Evolutionary conservation across 2,329 filamentous ascomycete genomes (phyloP).

Genomic region (Cadophora malorum): DNA sequence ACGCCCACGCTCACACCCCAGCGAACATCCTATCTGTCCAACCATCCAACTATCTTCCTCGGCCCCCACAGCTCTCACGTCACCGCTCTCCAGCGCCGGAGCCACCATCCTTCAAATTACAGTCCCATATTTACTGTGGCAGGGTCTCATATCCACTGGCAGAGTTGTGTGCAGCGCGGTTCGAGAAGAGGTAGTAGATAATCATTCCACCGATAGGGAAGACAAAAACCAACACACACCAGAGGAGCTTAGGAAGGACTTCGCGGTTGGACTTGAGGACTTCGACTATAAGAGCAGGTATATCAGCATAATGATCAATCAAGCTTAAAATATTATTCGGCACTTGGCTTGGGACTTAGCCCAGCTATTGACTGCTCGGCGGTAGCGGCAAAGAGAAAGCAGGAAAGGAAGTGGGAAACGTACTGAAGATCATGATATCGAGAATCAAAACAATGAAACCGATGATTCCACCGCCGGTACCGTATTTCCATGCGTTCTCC

Average conservation of each 20-base stretch:
- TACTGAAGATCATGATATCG: constrained; percentile 68
- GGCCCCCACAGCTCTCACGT: background rate
- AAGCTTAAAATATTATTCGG: background rate
- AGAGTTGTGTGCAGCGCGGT: constrained; percentile 58
- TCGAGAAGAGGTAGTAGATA: constrained; percentile 69
- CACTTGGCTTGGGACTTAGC: too few relatives aligned
- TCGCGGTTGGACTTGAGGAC: constrained; percentile 68
- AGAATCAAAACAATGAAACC: constrained; percentile 67
- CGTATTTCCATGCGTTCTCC: constrained; percentile 61
- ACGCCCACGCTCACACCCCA: background rate
- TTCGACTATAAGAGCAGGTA: constrained; percentile 55
- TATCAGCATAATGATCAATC: constrained; percentile 26
- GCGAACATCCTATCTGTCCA: background rate
- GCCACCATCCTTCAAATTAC: background rate
- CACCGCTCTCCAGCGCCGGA: background rate
- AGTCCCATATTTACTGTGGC: constrained; percentile 15
- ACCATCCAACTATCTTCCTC: background rate
- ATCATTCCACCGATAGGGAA: constrained; percentile 68
- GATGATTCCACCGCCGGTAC: constrained; percentile 65
- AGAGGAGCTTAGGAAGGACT: constrained; percentile 62
- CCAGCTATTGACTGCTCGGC: too few relatives aligned
- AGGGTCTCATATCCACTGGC: constrained; percentile 59
- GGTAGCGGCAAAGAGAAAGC: background rate
- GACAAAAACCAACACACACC: constrained; percentile 68
- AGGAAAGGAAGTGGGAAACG: constrained; percentile 43